These are phyloP conservation scores for Lathyrus aphaca DNA, from an alignment of 306 rosid species.

Conservation along the genomic window DNA sequence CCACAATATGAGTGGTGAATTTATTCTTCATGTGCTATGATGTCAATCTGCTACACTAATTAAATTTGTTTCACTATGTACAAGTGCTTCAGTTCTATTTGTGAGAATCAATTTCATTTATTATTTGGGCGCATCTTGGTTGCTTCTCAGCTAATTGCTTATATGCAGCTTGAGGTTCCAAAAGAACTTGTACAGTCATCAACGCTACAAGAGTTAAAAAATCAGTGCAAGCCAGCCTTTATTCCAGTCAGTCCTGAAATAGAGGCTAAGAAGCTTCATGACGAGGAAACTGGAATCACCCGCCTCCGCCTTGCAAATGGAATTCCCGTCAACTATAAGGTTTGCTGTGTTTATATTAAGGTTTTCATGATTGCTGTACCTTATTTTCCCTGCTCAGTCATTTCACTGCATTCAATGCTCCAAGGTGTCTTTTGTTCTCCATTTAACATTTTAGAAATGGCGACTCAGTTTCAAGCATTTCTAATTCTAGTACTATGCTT, in stretches of 20 bases:
- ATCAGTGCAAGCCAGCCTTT: slow-evolving; percentile 67
- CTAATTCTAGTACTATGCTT: neutral
- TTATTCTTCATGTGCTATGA: slow-evolving; percentile 32
- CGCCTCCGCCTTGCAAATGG: slow-evolving; percentile 85
- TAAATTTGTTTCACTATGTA: slow-evolving; percentile 26
- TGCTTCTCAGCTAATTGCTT: slow-evolving; percentile 37
- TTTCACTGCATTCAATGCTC: slow-evolving; percentile 23
- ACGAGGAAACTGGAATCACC: slow-evolving; percentile 87
- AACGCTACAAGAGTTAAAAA: slow-evolving; percentile 71
- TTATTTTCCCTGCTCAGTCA: slow-evolving; percentile 27
- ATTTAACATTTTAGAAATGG: neutral
- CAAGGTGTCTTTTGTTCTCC: slow-evolving; percentile 17
- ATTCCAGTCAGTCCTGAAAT: slow-evolving; percentile 65
- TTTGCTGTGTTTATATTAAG: slow-evolving; percentile 38
- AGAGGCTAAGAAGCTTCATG: slow-evolving; percentile 62
- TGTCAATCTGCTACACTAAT: slow-evolving; percentile 23
- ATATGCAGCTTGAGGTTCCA: slow-evolving; percentile 90
- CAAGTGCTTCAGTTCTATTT: slow-evolving; percentile 34
- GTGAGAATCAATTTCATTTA: slow-evolving; percentile 34
- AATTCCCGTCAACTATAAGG: slow-evolving; percentile 94
- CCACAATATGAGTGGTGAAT: slow-evolving; percentile 8
- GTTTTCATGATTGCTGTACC: slow-evolving; percentile 30
- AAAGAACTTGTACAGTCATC: slow-evolving; percentile 77
- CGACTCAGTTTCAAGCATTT: slow-evolving; percentile 14
- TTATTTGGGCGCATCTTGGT: slow-evolving; percentile 22